phyloP scores from a whole-genome alignment of 176 grass and related monocot species.

The Carex myosuroides region DNA sequence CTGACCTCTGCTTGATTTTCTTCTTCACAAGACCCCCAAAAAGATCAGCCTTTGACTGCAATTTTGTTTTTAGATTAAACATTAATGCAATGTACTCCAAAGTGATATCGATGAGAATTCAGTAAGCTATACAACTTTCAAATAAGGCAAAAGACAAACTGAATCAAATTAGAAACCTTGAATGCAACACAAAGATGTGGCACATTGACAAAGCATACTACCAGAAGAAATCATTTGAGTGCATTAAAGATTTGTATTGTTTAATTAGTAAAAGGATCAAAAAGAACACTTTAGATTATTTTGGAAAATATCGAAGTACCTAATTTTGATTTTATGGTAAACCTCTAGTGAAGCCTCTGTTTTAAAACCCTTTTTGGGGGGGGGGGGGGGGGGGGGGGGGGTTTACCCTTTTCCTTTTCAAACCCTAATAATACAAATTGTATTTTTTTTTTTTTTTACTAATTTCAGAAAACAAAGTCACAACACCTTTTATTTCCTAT shows the following conservation, averaged over 20 bases:
- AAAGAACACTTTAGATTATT: neutral
- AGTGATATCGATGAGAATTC: neutral
- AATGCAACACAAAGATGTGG: neutral
- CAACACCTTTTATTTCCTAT: neutral
- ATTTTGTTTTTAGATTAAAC: neutral
- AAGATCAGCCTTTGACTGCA: conserved; percentile 10
- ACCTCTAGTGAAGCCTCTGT: neutral
- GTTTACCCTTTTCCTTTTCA: neutral
- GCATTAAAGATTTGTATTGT: neutral
- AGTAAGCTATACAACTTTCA: neutral
- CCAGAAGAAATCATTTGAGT: neutral
- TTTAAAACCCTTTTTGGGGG: neutral
- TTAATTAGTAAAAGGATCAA: neutral
- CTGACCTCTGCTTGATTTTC: conserved; percentile 1
- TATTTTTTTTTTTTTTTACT: neutral
- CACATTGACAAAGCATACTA: neutral
- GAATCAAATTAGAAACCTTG: neutral
- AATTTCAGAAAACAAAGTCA: neutral
- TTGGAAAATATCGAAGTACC: neutral
- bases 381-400: too few relatives aligned
- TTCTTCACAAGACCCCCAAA: neutral
- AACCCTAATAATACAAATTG: neutral
- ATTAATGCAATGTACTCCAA: conserved; percentile 9
- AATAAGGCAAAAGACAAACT: neutral
- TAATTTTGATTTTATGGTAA: neutral